A percentile compares a stretch with the other conserved stretches of the same genome.
phyloP scores from a whole-genome alignment of 202 grass and related monocot genomes.

The Digitaria exilis region DNA sequence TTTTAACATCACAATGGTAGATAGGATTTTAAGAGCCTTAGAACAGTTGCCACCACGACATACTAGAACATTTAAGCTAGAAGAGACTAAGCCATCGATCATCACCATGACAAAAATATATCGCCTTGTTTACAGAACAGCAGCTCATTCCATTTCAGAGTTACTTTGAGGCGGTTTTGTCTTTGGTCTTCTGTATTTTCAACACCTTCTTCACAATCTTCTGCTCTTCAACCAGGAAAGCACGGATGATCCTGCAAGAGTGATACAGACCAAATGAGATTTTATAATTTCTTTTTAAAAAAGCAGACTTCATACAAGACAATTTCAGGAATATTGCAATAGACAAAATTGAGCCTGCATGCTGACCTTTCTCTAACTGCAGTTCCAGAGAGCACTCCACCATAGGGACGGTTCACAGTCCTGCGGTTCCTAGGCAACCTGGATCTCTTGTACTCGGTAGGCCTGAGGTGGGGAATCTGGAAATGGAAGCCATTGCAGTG shows the following conservation, averaged over 20 bases:
- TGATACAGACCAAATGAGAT: background rate
- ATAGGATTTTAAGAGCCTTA: constrained; percentile 48
- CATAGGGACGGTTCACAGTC: constrained; percentile 72
- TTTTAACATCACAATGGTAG: constrained; percentile 39
- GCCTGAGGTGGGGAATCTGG: constrained; percentile 74
- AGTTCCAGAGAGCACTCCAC: constrained; percentile 65
- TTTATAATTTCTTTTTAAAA: background rate
- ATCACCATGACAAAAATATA: constrained; percentile 64
- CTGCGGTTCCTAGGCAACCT: constrained; percentile 76
- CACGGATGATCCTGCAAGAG: constrained; percentile 62
- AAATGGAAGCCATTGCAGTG: background rate
- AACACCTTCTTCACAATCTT: constrained; percentile 88
- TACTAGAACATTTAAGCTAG: constrained; percentile 51
- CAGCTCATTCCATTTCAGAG: background rate
- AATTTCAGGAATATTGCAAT: background rate
- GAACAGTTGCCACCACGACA: constrained; percentile 46
- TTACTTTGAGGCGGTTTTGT: constrained; percentile 66
- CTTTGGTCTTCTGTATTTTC: constrained; percentile 78
- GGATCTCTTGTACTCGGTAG: constrained; percentile 67
- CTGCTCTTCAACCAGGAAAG: constrained; percentile 81
- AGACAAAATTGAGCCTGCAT: background rate
- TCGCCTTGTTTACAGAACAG: constrained; percentile 51
- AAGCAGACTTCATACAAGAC: too few relatives aligned
- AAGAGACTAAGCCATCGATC: constrained; percentile 54
- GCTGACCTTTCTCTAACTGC: constrained; percentile 73